A percentile compares a stretch with the other conserved stretches of the same genome.
Evolutionary conservation across 192 early-diverging fungal genomes (phyloP).

Genomic region (Pilaira anomala): DNA sequence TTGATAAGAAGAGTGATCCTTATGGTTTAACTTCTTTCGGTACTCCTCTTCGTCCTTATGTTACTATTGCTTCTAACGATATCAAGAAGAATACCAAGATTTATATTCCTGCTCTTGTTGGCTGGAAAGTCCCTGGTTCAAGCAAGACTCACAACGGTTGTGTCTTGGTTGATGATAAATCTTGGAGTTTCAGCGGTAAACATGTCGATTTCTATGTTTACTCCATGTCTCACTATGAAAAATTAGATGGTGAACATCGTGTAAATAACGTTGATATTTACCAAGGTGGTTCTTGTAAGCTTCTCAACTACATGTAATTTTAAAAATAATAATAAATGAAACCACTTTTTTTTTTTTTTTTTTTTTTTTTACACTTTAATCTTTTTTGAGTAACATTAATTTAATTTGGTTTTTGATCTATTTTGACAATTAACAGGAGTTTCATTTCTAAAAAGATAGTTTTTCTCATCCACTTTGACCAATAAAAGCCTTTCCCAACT

Average conservation of each 20-base stretch:
- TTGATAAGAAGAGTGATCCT: slow-evolving; percentile 28
- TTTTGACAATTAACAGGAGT: too few relatives aligned
- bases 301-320: slow-evolving; percentile 36
- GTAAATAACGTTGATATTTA: slow-evolving; percentile 37
- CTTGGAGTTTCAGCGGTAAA: slow-evolving; percentile 36
- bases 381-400: too few relatives aligned
- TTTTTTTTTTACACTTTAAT: too few relatives aligned
- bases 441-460: too few relatives aligned
- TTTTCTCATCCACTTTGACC: too few relatives aligned
- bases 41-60: slow-evolving; percentile 34
- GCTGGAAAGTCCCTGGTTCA: slow-evolving; percentile 36
- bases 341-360: neutral
- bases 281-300: slow-evolving; percentile 36
- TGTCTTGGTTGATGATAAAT: slow-evolving; percentile 32
- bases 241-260: slow-evolving; percentile 18
- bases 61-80: slow-evolving; percentile 41
- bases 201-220: slow-evolving; percentile 40
- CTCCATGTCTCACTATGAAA: slow-evolving; percentile 26
- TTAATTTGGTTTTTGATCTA: too few relatives aligned
- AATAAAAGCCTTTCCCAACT: too few relatives aligned
- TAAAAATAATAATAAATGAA: slow-evolving; percentile 9
- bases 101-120: slow-evolving; percentile 33
- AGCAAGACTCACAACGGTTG: slow-evolving; percentile 39
- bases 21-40: slow-evolving; percentile 37
- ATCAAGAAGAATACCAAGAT: slow-evolving; percentile 35